These are phyloP conservation scores for Nakazawaea populi DNA, from an alignment of 805 yeast genomes.

Conservation along the genomic window DNA sequence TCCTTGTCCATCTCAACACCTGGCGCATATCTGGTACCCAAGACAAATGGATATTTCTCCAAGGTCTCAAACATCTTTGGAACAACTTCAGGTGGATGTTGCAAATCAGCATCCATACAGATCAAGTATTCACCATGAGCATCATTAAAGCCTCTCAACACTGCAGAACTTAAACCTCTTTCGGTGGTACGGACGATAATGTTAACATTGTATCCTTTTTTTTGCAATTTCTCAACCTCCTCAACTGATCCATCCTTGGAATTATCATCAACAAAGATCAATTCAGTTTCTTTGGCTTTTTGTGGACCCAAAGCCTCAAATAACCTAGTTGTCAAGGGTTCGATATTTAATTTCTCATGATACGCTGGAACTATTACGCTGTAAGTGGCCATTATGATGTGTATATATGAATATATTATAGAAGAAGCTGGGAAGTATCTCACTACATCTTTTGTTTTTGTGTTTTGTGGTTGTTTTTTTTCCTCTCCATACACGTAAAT, in stretches of 20 bases:
- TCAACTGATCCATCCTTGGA: constrained; percentile 47
- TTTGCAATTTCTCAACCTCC: constrained; percentile 38
- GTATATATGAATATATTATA: background rate
- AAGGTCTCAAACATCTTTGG: constrained; percentile 36
- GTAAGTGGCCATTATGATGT: constrained; percentile 11
- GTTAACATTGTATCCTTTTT: constrained; percentile 40
- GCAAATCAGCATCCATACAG: constrained; percentile 50
- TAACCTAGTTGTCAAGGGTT: constrained; percentile 41
- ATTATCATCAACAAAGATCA: constrained; percentile 47
- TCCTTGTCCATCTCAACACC: constrained; percentile 50
- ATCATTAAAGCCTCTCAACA: constrained; percentile 39
- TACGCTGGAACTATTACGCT: constrained; percentile 44
- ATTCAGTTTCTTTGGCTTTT: constrained; percentile 35
- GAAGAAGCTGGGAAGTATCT: background rate
- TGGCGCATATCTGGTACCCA: constrained; percentile 49
- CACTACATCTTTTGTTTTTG: background rate
- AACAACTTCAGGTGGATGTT: constrained; percentile 48
- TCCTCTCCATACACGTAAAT: background rate
- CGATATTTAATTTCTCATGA: constrained; percentile 42
- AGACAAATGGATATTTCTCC: constrained; percentile 35
- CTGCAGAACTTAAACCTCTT: constrained; percentile 46
- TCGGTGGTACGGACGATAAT: constrained; percentile 46
- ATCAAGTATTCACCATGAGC: constrained; percentile 40
- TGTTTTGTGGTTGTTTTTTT: background rate
- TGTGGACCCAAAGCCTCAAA: constrained; percentile 42